phyloP scores from a whole-genome alignment of 495 filamentous ascomycete genomes.

The Neurospora hispaniola region DNA sequence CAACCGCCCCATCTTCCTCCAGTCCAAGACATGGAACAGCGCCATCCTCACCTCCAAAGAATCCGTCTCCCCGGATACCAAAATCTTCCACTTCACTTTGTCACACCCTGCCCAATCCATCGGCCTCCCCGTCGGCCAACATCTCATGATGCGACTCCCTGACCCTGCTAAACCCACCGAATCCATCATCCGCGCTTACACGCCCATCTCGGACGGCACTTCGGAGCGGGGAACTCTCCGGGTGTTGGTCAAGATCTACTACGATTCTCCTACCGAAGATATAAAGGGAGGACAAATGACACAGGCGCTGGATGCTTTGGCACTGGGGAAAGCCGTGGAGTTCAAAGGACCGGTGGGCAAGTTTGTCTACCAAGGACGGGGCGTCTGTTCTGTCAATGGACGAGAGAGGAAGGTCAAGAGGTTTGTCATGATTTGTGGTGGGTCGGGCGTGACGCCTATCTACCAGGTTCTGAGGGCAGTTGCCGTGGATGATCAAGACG shows the following conservation, averaged over 20 bases:
- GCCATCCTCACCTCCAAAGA: conserved; percentile 55
- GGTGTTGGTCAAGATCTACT: conserved; percentile 82
- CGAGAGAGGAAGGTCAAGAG: conserved; percentile 46
- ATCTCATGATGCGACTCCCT: conserved; percentile 75
- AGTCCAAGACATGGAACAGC: conserved; percentile 60
- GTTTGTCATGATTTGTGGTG: conserved; percentile 86
- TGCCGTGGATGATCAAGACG: conserved; percentile 32
- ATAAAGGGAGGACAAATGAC: conserved; percentile 78
- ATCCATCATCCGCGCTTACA: conserved; percentile 78
- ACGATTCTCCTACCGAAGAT: conserved; percentile 33
- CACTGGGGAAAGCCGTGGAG: conserved; percentile 60
- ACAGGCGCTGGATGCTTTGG: conserved; percentile 61
- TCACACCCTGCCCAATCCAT: conserved; percentile 60
- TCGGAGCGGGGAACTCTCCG: conserved; percentile 51
- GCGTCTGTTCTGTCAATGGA: conserved; percentile 52
- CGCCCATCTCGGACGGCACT: conserved; percentile 61
- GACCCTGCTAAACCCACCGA: conserved; percentile 53
- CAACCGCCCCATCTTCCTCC: conserved; percentile 71
- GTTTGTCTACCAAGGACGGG: conserved; percentile 68
- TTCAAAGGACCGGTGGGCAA: conserved; percentile 90
- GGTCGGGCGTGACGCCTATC: conserved; percentile 84
- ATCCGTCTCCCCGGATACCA: conserved; percentile 67
- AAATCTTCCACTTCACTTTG: conserved; percentile 72
- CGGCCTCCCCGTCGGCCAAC: conserved; percentile 80
- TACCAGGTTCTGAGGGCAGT: conserved; percentile 80